Percentiles rank a stretch among this genome's conserved stretches.
phyloP scores from a whole-genome alignment of 2,329 filamentous ascomycete species.

The Fusarium miscanthi region DNA sequence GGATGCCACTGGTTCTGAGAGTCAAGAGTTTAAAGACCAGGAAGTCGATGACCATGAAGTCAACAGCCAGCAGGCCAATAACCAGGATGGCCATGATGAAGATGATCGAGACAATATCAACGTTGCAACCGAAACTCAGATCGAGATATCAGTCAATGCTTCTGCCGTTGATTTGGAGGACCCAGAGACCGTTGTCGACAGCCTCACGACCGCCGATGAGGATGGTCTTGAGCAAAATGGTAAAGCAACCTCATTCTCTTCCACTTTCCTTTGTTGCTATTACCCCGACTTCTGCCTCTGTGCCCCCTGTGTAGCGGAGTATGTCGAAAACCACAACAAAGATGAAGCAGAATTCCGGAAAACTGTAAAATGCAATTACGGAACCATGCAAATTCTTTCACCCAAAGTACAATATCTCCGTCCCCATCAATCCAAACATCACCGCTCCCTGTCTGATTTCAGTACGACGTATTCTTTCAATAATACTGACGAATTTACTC shows the following conservation, averaged over 20 bases:
- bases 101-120: not conserved
- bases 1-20: not conserved
- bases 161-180: not conserved
- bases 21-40: not conserved
- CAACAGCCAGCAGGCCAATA: not conserved
- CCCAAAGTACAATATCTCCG: not conserved
- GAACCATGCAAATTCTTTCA: not conserved
- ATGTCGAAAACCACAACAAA: constrained; percentile 29
- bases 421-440: constrained; percentile 4
- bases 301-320: constrained; percentile 21
- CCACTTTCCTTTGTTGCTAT: constrained; percentile 25
- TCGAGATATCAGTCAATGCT: constrained; percentile 20
- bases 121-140: constrained; percentile 17
- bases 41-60: not conserved
- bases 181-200: constrained; percentile 17
- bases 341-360: constrained; percentile 30
- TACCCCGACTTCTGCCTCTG: constrained; percentile 38
- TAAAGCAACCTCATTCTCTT: constrained; percentile 34
- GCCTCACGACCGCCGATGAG: constrained; percentile 4
- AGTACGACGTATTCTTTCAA: constrained; percentile 36
- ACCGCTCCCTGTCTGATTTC: constrained; percentile 23
- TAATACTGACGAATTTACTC: constrained; percentile 41
- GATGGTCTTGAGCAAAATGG: constrained; percentile 39
- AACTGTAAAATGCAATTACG: constrained; percentile 5
- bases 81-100: not conserved